phyloP scores from a whole-genome alignment of 176 grass and related monocot species.

The Aegilops longissima region DNA sequence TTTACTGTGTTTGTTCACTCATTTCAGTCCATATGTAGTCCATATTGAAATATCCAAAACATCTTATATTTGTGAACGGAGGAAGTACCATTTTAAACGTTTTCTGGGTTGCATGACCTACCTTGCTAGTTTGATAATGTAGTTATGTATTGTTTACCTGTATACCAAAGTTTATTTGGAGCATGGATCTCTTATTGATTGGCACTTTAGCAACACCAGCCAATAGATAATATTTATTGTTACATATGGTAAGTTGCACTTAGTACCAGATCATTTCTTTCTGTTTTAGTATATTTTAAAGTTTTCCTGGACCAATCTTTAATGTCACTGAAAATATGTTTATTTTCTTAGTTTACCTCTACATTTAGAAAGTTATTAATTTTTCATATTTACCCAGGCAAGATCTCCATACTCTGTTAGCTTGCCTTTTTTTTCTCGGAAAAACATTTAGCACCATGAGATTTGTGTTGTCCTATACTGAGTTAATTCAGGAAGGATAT shows the following conservation, averaged over 20 bases:
- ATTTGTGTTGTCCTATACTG: not conserved
- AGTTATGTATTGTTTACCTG: not conserved
- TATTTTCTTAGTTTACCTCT: not conserved
- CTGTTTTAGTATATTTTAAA: not conserved
- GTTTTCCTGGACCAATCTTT: not conserved
- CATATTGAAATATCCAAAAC: too few species aligned
- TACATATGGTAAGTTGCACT: not conserved
- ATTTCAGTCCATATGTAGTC: too few species aligned
- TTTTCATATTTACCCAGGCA: not conserved
- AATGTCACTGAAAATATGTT: not conserved
- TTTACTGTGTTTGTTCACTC: too few species aligned
- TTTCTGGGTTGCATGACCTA: not conserved
- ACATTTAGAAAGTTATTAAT: not conserved
- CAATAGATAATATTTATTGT: not conserved
- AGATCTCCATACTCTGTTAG: not conserved
- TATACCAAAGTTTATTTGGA: not conserved
- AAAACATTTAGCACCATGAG: conserved; percentile 11
- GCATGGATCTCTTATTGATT: not conserved
- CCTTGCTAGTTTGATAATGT: not conserved
- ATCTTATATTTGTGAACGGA: too few species aligned
- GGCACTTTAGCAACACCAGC: not conserved
- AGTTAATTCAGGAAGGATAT: conserved; percentile 30
- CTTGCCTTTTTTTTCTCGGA: not conserved
- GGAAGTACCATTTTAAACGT: not conserved
- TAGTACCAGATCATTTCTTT: not conserved